Evolutionary conservation across 306 rosid genomes (phyloP), one percentile per base, ranked within the genome.

Genomic region (Crataegus laevigata): DNA sequence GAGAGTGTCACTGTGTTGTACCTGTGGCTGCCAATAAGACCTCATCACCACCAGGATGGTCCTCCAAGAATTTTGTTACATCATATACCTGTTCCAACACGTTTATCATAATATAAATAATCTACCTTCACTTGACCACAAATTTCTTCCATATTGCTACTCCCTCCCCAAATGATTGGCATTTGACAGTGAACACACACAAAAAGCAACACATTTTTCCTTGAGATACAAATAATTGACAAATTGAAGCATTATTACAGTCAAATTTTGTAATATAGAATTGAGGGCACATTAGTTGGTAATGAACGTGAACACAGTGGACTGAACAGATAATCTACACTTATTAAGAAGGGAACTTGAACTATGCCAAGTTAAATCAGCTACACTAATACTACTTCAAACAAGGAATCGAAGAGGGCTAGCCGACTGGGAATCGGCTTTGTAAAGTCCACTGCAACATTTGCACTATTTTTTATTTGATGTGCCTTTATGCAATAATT

Each of bases 41-140:
- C 1, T 94, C 99, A 75, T 94, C 99, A 25, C 99, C 99, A 34
- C 99, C 99, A 34, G 99, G 99, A 84, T 94, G 99, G 75, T 94
- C 99, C 42, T 94, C 97, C 75, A 94, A 88, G 90, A 94, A 94
- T 68, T 85, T 89, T 12, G 99, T 92, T 79, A 94, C 97, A 82
- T 94, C 80, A 52, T 85, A 94, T 29, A 92, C 99, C 99, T 94
- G 92, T 73, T 68, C 71, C 74, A 61, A 43, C 51, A 38, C 34
- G 28, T 59, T 72, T 50, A 19, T 10, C 72, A 71, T 22, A 69
- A 42, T 66, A 80, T 17, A 45, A 78, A 24, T 14, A 58, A 15
- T 60, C 75, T n/a, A 21, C 28, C 26, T 0, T 18, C 0, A 18
- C 34, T 68, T 66, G n/a, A n/a, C 38, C 0, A 2, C 19, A 4